Conservation (phyloP, 2,329 filamentous ascomycete genomes). For the Mycosphaerelloides madeirae region DNA sequence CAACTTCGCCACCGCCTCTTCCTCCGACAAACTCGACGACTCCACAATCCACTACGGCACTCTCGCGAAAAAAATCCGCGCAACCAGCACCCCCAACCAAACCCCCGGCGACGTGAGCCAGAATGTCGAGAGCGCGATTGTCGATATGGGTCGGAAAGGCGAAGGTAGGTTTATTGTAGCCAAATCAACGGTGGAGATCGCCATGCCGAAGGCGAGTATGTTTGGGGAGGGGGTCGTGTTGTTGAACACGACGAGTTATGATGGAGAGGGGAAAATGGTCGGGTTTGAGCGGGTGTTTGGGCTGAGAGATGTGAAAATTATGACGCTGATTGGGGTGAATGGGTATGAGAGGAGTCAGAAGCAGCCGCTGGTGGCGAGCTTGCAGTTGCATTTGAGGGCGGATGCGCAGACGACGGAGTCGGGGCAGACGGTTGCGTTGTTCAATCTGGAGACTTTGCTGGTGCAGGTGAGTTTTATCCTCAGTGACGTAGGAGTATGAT, state of each 20-base stretch:
- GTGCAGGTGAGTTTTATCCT: conserved; percentile 52
- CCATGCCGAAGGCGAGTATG: conserved; percentile 64
- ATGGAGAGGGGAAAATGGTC: conserved; percentile 19
- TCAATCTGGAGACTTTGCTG: conserved; percentile 55
- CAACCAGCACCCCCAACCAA: conserved; percentile 7
- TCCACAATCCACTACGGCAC: conserved; percentile 73
- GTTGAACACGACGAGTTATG: conserved; percentile 30
- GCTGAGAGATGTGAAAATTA: conserved; percentile 53
- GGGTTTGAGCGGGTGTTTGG: conserved; percentile 36
- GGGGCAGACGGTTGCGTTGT: conserved; percentile 38
- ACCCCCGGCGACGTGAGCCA: conserved; percentile 22
- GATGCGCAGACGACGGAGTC: conserved; percentile 6
- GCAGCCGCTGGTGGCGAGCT: conserved; percentile 61
- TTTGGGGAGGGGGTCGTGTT: conserved; percentile 49
- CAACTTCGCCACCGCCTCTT: conserved; percentile 55
- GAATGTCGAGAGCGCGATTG: conserved; percentile 16
- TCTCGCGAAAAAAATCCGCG: conserved; percentile 59
- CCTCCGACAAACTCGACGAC: conserved; percentile 56
- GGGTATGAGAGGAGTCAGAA: conserved; percentile 60
- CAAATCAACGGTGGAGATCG: conserved; percentile 34
- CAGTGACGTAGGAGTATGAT: neutral
- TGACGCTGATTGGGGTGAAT: conserved; percentile 69
- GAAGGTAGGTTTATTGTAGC: conserved; percentile 20
- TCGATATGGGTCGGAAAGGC: conserved; percentile 27
- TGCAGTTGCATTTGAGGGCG: conserved; percentile 56